Evolutionary conservation across 1,284 basidiomycete species (phyloP), one percentile per base, ranked within the genome.

Genomic region (Sparassis latifolia): DNA sequence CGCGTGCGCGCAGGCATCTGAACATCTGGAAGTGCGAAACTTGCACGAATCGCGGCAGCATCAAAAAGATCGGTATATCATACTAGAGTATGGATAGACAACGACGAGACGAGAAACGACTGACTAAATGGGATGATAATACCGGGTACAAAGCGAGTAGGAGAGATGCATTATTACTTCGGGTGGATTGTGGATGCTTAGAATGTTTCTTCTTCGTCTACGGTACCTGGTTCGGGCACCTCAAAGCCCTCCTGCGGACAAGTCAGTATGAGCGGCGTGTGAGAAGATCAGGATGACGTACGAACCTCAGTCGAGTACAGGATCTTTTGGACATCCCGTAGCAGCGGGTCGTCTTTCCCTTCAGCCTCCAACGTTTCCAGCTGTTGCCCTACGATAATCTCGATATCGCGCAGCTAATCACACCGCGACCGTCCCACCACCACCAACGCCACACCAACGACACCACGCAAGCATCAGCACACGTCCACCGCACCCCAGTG

Each of bases 221-320:
- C 60, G 28, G 62, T 56, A 20, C 48, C 47, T 40, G 33, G 49
- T 30, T 67, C 66, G 7, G 66, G 64, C n/a, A 67, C 64, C 48
- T 67, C 66, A 41, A 67, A 67, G 48, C 66, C 66, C 46, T 67
- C 66, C 66, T 67, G 51, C 20, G n/a, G 35, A 38, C n/a, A 5
- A 42, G 30, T 12, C 6, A 9, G 42, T 30, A n/a, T 10, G 46
- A 41, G 42, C 42, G 48, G 29, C 27, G 43, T 32, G 35, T 32
- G 33, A 33, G 29, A 42, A n/a, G 31, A n/a, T 5, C 47, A 12
- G n/a, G 7, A 45, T 35, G 38, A 42, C 5, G 5, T 7, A 67
- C 78, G 48, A 55, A 91, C 92, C 82, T 97, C 95, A 10, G 96
- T 98, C 27, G 87, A 87, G 67, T 99, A 99, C 38, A 99, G 72